Percentiles rank a stretch among this genome's conserved stretches.
Evolutionary conservation across 306 rosid genomes (phyloP).

Genomic region (Castanospermum australe): DNA sequence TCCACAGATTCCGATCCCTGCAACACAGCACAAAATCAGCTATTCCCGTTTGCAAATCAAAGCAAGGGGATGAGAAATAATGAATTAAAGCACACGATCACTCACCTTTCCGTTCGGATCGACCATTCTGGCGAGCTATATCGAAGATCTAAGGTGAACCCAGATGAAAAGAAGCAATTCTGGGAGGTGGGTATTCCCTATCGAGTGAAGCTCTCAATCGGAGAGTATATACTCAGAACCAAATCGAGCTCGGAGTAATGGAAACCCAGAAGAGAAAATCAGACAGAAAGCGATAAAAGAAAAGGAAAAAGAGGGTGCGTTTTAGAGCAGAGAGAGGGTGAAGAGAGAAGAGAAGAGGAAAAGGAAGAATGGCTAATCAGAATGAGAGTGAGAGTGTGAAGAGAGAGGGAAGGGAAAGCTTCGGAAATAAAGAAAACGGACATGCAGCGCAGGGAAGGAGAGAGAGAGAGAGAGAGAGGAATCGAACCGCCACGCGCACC

Average conservation of each 20-base stretch:
- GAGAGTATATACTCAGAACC: background rate
- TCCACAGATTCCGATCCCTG: conserved; percentile 87
- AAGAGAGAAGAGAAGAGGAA: background rate
- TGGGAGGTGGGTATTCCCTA: conserved; percentile 4
- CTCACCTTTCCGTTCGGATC: conserved; percentile 72
- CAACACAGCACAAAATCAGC: conserved; percentile 37
- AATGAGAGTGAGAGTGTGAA: conserved; percentile 23
- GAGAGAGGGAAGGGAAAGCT: background rate
- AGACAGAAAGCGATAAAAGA: background rate
- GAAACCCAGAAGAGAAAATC: background rate
- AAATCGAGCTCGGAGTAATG: background rate
- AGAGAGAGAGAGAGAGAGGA: conserved; percentile 21
- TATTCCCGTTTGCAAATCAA: background rate
- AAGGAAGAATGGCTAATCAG: conserved; percentile 16
- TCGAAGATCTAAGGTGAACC: conserved; percentile 42
- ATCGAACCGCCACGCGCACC: conserved; percentile 56
- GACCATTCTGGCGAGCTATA: conserved; percentile 39
- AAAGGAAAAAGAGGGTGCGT: background rate
- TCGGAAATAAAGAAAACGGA: conserved; percentile 3
- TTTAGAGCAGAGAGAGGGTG: background rate
- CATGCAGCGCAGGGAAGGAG: conserved; percentile 21
- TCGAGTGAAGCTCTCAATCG: background rate
- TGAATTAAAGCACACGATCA: conserved; percentile 8
- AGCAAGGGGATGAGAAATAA: background rate
- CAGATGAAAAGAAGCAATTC: conserved; percentile 8